These are phyloP conservation scores for Capillidium rhysosporum DNA, from an alignment of 371 early-diverging fungal species.

Conservation along the genomic window DNA sequence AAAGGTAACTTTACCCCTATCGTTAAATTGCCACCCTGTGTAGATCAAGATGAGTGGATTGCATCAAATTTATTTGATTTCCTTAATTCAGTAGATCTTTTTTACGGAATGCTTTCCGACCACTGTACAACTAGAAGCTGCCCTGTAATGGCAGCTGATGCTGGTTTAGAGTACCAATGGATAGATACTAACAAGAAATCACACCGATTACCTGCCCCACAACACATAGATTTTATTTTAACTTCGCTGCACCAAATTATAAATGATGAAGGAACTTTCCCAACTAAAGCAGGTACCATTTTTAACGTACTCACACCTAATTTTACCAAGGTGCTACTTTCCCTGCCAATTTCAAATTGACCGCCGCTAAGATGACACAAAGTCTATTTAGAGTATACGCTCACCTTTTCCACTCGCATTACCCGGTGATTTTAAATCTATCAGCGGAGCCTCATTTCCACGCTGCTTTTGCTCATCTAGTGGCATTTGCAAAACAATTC, in stretches of 20 bases:
- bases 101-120: constrained; percentile 1
- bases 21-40: constrained; percentile 67
- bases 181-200: constrained; percentile 65
- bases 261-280: constrained; percentile 71
- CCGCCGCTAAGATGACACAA: constrained; percentile 46
- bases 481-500: constrained; percentile 77
- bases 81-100: not conserved
- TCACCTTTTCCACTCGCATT: constrained; percentile 88
- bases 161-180: constrained; percentile 64
- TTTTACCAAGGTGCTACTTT: constrained; percentile 38
- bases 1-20: constrained; percentile 80
- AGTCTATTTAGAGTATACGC: constrained; percentile 80
- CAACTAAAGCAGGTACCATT: constrained; percentile 32
- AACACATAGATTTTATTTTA: constrained; percentile 84
- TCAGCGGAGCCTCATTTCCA: constrained; percentile 79
- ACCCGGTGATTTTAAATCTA: constrained; percentile 60
- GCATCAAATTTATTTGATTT: constrained; percentile 36
- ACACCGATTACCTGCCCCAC: constrained; percentile 72
- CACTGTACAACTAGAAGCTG: not conserved
- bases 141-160: constrained; percentile 2
- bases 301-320: not conserved
- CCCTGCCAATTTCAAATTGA: constrained; percentile 50
- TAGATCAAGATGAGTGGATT: constrained; percentile 87
- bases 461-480: constrained; percentile 83
- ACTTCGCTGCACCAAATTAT: constrained; percentile 73